Evolutionary conservation across 177 flowering plant genomes (phyloP), one percentile per base, ranked within the genome.

Genomic region (Viscum album): DNA sequence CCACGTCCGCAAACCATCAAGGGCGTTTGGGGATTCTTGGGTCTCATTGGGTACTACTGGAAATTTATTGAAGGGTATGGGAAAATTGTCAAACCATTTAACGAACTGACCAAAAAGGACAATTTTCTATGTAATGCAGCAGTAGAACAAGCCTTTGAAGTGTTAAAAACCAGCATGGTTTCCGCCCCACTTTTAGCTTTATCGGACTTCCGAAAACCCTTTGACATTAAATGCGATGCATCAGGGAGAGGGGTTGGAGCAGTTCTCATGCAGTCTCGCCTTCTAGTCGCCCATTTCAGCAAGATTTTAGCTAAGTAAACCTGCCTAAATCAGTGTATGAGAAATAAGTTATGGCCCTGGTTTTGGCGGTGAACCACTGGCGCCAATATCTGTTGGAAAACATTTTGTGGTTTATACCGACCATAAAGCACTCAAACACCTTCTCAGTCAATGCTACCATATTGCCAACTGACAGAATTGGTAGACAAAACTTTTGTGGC

Each of bases 31-130:
- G 78, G 70, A 0, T 76, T 72, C 58, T 29, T 69, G 1, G 70
- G 73, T 0, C 31, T 76, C 2, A 69, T 63, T 1, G 45, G 78
- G 0, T 72, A 72, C 24, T 72, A 72, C n/a, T 5, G 41, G 4
- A 28, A 21, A 6, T 70, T 74, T 52, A 34, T 74, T 0, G 4
- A 17, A 13, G 34, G 21, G 1, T 75, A 68, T 65, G 75, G 50
- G 0, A 2, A 0, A 0, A 59, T 71, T 12, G 31, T 16, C 21
- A 5, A 1, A 0, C 73, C 71, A 0, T 24, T 72, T 0, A 73
- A 69, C 15, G n/a, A 45, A 0, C 33, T 76, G 0, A 17, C 70
- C 0, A 69, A 35, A 10, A 69, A 70, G 52, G 59, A 61, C 1
- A 19, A 2, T 13, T 76, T 73, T 36, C 15, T 3, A 13, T 72